Conservation (phyloP, 164 flowering plant species). For the Tinospora cordifolia region DNA sequence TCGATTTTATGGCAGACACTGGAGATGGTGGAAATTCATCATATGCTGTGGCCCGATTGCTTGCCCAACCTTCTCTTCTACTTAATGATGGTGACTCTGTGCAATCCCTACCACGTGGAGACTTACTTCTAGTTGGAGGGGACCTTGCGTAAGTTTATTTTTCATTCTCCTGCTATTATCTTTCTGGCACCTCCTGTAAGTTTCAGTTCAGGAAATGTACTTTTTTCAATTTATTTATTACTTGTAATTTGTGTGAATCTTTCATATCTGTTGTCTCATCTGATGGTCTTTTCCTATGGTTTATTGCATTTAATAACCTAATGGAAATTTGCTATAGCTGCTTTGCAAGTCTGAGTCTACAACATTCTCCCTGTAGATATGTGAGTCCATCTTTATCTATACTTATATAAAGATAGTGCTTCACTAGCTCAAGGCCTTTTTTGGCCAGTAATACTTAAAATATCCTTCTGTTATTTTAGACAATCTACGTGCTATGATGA, state of each 20-base stretch:
- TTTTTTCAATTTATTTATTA: neutral
- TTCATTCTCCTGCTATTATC: neutral
- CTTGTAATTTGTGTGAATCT: neutral
- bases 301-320: neutral
- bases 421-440: too few species aligned
- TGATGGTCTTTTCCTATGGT: neutral
- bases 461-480: too few species aligned
- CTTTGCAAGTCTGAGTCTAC: too few species aligned
- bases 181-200: too few species aligned
- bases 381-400: too few species aligned
- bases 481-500: too few species aligned
- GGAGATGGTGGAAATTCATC: conserved; percentile 99
- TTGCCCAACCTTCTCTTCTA: conserved; percentile 73
- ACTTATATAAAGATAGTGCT: too few species aligned
- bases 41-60: conserved; percentile 76
- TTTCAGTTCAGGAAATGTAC: neutral
- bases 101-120: conserved; percentile 56
- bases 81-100: conserved; percentile 27
- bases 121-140: conserved; percentile 89
- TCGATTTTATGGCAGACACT: conserved; percentile 99
- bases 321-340: neutral
- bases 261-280: neutral
- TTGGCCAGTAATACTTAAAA: too few species aligned
- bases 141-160: conserved; percentile 91
- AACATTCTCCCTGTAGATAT: too few species aligned